Conservation (phyloP, 352 stramenopile genomes). For the Phytophthora citrophthora region DNA sequence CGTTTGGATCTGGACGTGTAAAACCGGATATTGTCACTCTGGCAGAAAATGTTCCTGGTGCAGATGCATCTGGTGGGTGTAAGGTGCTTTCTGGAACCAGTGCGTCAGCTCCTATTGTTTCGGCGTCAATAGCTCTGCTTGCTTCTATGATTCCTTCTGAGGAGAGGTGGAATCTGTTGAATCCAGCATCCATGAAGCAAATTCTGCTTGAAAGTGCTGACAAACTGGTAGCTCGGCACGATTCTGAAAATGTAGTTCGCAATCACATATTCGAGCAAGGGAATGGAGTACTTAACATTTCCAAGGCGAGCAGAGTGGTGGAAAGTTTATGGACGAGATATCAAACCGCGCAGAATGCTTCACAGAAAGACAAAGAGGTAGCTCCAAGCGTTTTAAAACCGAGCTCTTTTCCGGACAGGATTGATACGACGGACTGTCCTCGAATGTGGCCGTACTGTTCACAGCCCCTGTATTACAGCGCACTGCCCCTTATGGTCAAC, state of each 20-base stretch:
- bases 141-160: conserved; percentile 70
- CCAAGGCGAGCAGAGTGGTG: conserved; percentile 54
- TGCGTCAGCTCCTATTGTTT: conserved; percentile 84
- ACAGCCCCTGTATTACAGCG: conserved; percentile 78
- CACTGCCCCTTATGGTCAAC: conserved; percentile 81
- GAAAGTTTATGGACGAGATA: conserved; percentile 46
- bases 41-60: conserved; percentile 68
- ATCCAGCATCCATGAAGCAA: conserved; percentile 76
- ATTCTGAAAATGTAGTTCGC: conserved; percentile 53
- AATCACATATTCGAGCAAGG: conserved; percentile 91
- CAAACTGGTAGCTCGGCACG: conserved; percentile 37
- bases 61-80: conserved; percentile 57
- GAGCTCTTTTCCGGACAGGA: conserved; percentile 64
- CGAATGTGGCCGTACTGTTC: conserved; percentile 90
- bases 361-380: conserved; percentile 4
- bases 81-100: conserved; percentile 83
- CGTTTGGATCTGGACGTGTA: conserved; percentile 79
- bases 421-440: conserved; percentile 82
- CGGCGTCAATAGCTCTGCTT: conserved; percentile 76
- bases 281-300: conserved; percentile 75
- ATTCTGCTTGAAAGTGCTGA: conserved; percentile 68
- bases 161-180: conserved; percentile 61
- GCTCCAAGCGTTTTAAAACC: conserved; percentile 29
- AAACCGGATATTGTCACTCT: conserved; percentile 88
- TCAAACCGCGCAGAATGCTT: conserved; percentile 26